Evolutionary conservation across 805 yeast genomes (phyloP), one percentile per base, ranked within the genome.

Genomic region (Metschnikowia gelsemii): DNA sequence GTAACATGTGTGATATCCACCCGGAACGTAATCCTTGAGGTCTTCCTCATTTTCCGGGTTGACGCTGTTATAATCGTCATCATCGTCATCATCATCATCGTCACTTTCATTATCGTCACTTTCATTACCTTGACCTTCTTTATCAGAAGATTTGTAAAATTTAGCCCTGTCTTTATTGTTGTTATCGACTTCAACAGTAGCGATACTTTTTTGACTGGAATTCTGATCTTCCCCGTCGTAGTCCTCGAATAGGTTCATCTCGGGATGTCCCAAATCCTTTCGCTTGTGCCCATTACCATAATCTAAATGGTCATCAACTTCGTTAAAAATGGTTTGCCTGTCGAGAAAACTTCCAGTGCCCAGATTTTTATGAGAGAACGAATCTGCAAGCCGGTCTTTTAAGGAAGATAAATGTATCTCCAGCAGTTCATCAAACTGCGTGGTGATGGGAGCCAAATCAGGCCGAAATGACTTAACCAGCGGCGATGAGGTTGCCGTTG

Each of bases 1-100:
- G 42, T 51, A 64, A 3, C 80, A 80, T 2, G 85, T 82, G 54
- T 80, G 85, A 59, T 80, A 80, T 1, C 87, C 87, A 11, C 85
- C 86, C 5, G 61, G 62, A 39, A 72, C 63, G 56, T 81, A 81
- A 50, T 79, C 84, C 19, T 59, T 59, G 26, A 62, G 66, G 43
- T 64, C 71, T 54, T 80, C 85, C 53, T 80, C 85, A 39, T 57
- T 49, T 14, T 51, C 58, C 8, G 66, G 48, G 26, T 57, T 49
- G 13, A 50, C 49, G 16, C 38, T 42, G 9, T 30, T 47, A 17
- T 53, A 54, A 16, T 52, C 59, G 23, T 49, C 47, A 17, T 54
- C 55, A 6, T 59, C 62, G 22, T 56, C 63, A 13, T 45, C 50
- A 3, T 42, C 55, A 3, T 54, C 55, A 12, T 48, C 55, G 19